A percentile compares a stretch with the other conserved stretches of the same genome.
Evolutionary conservation across 2,329 filamentous ascomycete genomes (phyloP).

Genomic region (Apiospora rasikravindrae): DNA sequence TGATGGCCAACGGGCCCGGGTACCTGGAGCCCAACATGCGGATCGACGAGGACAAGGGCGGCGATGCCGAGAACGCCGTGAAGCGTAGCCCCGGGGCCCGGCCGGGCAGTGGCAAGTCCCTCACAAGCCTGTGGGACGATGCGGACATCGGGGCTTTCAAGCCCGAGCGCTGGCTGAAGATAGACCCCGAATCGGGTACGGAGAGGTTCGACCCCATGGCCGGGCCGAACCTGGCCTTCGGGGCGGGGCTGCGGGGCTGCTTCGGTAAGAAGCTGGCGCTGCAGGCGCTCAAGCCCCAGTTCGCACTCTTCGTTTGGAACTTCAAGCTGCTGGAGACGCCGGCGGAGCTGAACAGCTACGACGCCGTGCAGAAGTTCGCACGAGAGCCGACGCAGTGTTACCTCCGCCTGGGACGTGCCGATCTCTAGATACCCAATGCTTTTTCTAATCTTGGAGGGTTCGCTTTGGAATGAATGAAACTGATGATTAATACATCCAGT

Average conservation of each 20-base stretch:
- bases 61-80: constrained; percentile 25
- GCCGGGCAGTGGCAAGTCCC: not conserved
- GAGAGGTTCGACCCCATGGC: constrained; percentile 29
- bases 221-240: constrained; percentile 32
- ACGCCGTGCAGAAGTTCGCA: not conserved
- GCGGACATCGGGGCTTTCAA: not conserved
- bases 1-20: constrained; percentile 31
- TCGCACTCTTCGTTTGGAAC: constrained; percentile 28
- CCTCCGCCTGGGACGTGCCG: not conserved
- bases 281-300: constrained; percentile 26
- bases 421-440: not conserved
- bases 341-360: constrained; percentile 19
- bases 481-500: not conserved
- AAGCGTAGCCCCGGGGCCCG: constrained; percentile 11
- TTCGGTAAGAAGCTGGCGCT: constrained; percentile 33
- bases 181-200: not conserved
- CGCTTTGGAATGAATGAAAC: not conserved
- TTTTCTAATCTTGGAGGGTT: not conserved
- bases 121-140: not conserved
- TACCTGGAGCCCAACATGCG: constrained; percentile 30
- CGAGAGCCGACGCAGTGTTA: constrained; percentile 19
- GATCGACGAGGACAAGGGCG: constrained; percentile 24
- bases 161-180: not conserved
- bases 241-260: constrained; percentile 32
- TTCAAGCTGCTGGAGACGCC: constrained; percentile 25